Conservation (phyloP, 1,284 basidiomycete species). For the Pyrrhoderma lamaoense region DNA sequence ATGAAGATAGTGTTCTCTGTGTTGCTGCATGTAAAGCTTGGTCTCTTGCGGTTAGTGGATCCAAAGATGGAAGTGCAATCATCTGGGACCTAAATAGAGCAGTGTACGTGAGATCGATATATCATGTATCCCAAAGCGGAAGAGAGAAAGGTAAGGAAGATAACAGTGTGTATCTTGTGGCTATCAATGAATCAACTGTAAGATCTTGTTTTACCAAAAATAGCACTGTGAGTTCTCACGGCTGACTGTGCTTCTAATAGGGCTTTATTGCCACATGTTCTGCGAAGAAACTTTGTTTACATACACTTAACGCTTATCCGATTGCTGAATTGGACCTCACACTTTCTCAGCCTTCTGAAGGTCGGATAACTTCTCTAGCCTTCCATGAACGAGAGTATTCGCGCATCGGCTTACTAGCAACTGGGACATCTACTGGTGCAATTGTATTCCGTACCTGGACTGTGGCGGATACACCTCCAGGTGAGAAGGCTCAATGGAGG, state of each 20-base stretch:
- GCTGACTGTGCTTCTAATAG: constrained; percentile 30
- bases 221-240: not conserved
- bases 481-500: constrained; percentile 60
- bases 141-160: constrained; percentile 33
- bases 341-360: constrained; percentile 23
- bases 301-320: constrained; percentile 75
- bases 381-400: constrained; percentile 81
- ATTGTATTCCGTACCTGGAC: constrained; percentile 71
- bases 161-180: constrained; percentile 50
- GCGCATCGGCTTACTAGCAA: constrained; percentile 59
- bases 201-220: constrained; percentile 24
- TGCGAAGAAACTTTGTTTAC: constrained; percentile 55
- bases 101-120: constrained; percentile 68
- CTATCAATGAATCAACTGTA: constrained; percentile 83
- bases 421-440: constrained; percentile 58
- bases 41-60: constrained; percentile 82
- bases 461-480: constrained; percentile 55
- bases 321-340: constrained; percentile 61
- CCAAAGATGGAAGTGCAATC: constrained; percentile 76
- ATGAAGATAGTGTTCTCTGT: constrained; percentile 60
- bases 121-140: constrained; percentile 40
- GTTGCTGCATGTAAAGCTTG: constrained; percentile 74
- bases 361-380: constrained; percentile 55
- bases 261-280: constrained; percentile 83
- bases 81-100: constrained; percentile 90